Evolutionary conservation across 345 rosid genomes (phyloP), one percentile per base, ranked within the genome.

Genomic region (Hibiscus trionum): DNA sequence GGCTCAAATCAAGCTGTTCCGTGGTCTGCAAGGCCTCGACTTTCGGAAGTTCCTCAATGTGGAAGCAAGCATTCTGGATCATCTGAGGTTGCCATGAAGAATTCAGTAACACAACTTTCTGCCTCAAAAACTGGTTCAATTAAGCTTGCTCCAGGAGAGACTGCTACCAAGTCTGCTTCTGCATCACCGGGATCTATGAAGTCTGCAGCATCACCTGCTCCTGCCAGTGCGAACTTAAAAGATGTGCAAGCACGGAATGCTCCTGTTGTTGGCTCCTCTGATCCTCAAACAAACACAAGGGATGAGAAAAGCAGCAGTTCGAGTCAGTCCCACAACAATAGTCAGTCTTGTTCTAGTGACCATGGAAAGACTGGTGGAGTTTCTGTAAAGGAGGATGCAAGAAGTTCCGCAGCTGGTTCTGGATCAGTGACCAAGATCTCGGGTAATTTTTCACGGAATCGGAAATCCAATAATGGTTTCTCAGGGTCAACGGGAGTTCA

Each of bases 281-380:
- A 87, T 68, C 85, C 85, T 76, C 46, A 77, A 21, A 49, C 83
- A 60, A 65, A 75, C 26, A 73, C 75, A 12, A 88, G 84, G 77
- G 97, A 89, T 53, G 97, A 91, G 73, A 89, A 85, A 79, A 89
- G 93, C 78, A 85, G 90, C 79, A 80, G 91, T 78, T 88, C 95
- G 74, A 88, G 95, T 80, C 94, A 83, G 70, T 91, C 95, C 37
- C 91, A 86, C 69, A 91, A 85, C 81, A 91, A 88, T 59, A 85
- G 90, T 75, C 93, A 84, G 57, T 85, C 91, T 55, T 86, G 81
- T 71, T 86, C 94, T 2, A 81, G 93, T 69, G 95, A 89, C 69
- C 90, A 84, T 81, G 85, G 77, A 29, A 87, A 85, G 79, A 71
- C 84, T 42, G 87, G 82, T 33, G 91, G 81, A 11, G 61, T 77